Evolutionary conservation across 257 asterid species (phyloP).

Genomic region (Solanum ossicruentum): DNA sequence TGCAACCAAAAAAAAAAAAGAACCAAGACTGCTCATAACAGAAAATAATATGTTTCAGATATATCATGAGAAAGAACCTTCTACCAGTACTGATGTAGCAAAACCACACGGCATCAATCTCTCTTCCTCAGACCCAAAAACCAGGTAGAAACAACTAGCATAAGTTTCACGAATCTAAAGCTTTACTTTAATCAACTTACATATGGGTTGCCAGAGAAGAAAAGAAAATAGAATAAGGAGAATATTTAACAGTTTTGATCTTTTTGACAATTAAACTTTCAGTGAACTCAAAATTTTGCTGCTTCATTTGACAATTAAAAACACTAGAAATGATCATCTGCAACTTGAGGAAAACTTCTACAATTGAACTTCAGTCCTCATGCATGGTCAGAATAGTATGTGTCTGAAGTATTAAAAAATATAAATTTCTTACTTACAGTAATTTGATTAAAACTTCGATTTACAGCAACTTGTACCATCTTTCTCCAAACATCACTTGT

Average conservation of each 20-base stretch:
- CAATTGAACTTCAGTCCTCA: neutral
- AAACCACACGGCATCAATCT: neutral
- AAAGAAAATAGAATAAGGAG: neutral
- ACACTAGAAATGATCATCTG: neutral
- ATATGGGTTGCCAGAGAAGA: neutral
- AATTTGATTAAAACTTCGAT: slow-evolving; percentile 92
- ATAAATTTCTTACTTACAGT: slow-evolving; percentile 38
- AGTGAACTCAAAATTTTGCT: neutral
- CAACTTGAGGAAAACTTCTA: neutral
- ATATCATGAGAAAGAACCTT: neutral
- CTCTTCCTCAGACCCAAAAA: neutral
- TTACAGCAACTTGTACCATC: slow-evolving; percentile 83
- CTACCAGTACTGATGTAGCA: neutral
- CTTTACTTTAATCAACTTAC: neutral
- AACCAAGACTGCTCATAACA: neutral
- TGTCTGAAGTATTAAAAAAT: neutral
- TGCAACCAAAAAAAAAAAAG: neutral
- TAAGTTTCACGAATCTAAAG: neutral
- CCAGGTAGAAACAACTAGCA: neutral
- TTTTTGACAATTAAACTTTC: neutral
- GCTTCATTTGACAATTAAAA: neutral
- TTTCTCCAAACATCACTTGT: slow-evolving; percentile 80
- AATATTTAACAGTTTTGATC: neutral
- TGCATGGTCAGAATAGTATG: neutral
- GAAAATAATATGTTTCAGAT: neutral